Base-by-base conservation (phyloP, 2,329 filamentous ascomycete genomes). In the Blastomyces silverae region DNA sequence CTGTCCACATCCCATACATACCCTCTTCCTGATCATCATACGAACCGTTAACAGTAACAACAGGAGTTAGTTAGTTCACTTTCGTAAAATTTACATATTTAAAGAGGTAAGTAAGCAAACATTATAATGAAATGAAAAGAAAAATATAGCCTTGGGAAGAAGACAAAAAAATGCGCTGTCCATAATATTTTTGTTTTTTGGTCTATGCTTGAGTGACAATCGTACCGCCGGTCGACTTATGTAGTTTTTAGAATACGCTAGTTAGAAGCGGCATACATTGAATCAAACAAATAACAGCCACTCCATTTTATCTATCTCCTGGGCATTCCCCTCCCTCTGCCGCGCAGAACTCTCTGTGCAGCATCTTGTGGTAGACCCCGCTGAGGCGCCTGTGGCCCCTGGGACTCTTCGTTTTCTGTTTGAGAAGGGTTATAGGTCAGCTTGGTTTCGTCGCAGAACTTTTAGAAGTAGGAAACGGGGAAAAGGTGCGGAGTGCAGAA, bases 271-370 rank as follows among this genome's bases (percentile, higher is more conserved):
- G 53, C 42, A n/a, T 42, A 50, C 50, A 61, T 50, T 37, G 34
- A n/a, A 37, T 8, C 28, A 48, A 58, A 50, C 42, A 22, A 22
- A 20, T 5, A 50, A 25, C 15, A 48, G 10, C 15, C 44, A 57
- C n/a, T 11, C 17, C n/a, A 46, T 56, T 31, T 52, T 4, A 60
- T 68, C 76, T 83, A 93, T 82, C 90, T 84, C 77, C 90, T 86
- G 34, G 94, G 93, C 92, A 97, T 94, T 46, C 91, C 91, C 64
- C 91, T 87, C 68, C 92, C 92, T 70, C 91, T 87, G 68, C 92
- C 92, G 70, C 90, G 83, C 68, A 97, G 79, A 53, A 92, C 93
- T 73, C 93, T 84, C 82, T 97, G 93, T 13, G 93, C 92, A 28
- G 93, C 92, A 70, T 89, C 90, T 0, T 88, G 88, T 4, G 89